Evolutionary conservation across 2,329 filamentous ascomycete species (phyloP), one percentile per base, ranked within the genome.

Genomic region (Colletotrichum higginsianum): DNA sequence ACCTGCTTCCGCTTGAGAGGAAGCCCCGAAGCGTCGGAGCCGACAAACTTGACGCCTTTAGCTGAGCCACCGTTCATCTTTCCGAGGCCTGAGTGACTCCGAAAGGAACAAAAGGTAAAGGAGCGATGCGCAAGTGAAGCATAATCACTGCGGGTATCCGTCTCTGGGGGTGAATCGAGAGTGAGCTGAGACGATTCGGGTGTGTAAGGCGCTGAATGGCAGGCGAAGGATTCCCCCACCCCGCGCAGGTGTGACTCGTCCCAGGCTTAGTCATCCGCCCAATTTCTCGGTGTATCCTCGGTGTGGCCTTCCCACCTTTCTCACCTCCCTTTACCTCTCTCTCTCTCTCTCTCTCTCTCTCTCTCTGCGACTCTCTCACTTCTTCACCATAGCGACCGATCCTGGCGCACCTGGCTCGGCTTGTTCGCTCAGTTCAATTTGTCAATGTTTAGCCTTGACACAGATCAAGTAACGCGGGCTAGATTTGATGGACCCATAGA

Each of bases 1-100:
- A 89, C 87, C 76, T 91, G 89, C 74, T 88, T 88, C 61, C 89
- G 82, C 80, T 91, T 91, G 66, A 88, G 81, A 5, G 88, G 88
- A 69, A 90, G 79, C 21, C 88, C 88, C 30, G 82, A 82, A 7
- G 82, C 82, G 78, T 90, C 87, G 15, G 87, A 86, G 64, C 84
- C 87, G 68, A 91, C 86, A 77, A 90, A 91, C 76, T 86, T 89
- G 78, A 90, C 87, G 66, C 80, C 73, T 68, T 71, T 75, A 38
- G 56, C 57, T 18, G 63, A 63, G 63, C 30, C 76, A 60, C 23
- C 76, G 61, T 52, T 74, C 73, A 73, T 75, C 57, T 52, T 56
- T 23, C 53, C 44, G 60, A 26, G 16, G 42, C 44, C 23, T 23
- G 56, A 4, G 42, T 38, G 64, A 67, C 64, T 67, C 64, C 35